A percentile compares a stretch with the other conserved stretches of the same genome.
Conservation (phyloP, 441 rosid species). For the Euphorbia corollata region DNA sequence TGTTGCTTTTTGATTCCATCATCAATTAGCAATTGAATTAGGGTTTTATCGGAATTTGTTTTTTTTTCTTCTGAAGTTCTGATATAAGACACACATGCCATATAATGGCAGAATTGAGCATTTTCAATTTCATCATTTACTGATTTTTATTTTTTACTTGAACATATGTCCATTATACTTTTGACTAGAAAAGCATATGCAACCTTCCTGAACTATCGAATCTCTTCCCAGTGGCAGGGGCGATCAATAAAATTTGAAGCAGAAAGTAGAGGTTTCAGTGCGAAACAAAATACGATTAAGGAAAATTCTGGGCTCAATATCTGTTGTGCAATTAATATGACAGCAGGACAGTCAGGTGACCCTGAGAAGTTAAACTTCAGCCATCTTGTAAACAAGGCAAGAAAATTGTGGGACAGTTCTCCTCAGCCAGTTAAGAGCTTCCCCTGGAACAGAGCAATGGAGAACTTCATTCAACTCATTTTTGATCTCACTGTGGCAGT, state of each 20-base stretch:
- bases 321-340: slow-evolving; percentile 50
- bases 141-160: background rate
- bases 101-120: background rate
- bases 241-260: slow-evolving; percentile 23
- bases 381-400: slow-evolving; percentile 39
- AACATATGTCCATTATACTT: background rate
- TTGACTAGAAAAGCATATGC: background rate
- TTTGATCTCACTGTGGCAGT: slow-evolving; percentile 61
- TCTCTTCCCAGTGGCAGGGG: slow-evolving; percentile 26
- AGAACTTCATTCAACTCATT: slow-evolving; percentile 61
- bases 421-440: slow-evolving; percentile 75
- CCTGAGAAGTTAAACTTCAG: slow-evolving; percentile 46
- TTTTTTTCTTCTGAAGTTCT: background rate
- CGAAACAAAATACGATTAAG: slow-evolving; percentile 24
- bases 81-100: background rate
- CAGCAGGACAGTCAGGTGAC: slow-evolving; percentile 55
- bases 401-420: slow-evolving; percentile 47
- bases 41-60: slow-evolving; percentile 1
- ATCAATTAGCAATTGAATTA: background rate
- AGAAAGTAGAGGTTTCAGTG: slow-evolving; percentile 14
- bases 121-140: background rate
- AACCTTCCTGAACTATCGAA: slow-evolving; percentile 1
- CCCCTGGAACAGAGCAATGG: slow-evolving; percentile 65
- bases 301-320: slow-evolving; percentile 30
- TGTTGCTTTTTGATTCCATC: background rate